Percentiles rank a stretch among this genome's conserved stretches.
These are phyloP conservation scores for Oryza glaberrima DNA, from an alignment of 176 grass and related monocot genomes.

Conservation along the genomic window DNA sequence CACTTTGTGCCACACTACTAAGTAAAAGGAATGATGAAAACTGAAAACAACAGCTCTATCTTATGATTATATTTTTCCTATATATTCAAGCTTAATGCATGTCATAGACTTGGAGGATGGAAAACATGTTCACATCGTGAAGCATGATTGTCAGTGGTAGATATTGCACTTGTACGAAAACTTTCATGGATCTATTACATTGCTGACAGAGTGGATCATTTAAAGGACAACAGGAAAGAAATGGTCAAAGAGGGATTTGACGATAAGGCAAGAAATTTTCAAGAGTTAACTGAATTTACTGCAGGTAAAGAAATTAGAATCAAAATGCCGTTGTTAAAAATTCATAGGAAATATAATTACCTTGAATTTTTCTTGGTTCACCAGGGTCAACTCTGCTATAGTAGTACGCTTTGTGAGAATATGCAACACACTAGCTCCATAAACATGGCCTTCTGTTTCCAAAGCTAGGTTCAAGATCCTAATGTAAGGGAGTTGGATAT, in stretches of 20 bases:
- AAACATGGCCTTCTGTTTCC: background rate
- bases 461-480: background rate
- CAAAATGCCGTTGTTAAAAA: background rate
- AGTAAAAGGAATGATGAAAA: background rate
- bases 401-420: background rate
- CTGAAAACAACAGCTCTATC: background rate
- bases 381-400: background rate
- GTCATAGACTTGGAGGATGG: background rate
- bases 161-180: background rate
- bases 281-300: background rate
- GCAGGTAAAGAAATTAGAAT: background rate
- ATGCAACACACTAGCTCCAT: slow-evolving; percentile 6
- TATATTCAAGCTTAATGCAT: background rate
- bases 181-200: background rate
- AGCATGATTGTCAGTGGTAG: background rate
- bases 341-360: background rate
- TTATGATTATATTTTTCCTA: background rate
- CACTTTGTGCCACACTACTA: background rate
- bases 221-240: background rate
- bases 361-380: background rate
- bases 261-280: background rate
- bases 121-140: background rate
- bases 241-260: background rate
- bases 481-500: background rate
- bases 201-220: background rate